A percentile compares a stretch with the other conserved stretches of the same genome.
These are phyloP conservation scores for Parafenestella ontariensis DNA, from an alignment of 2,329 filamentous ascomycete species.

Conservation along the genomic window DNA sequence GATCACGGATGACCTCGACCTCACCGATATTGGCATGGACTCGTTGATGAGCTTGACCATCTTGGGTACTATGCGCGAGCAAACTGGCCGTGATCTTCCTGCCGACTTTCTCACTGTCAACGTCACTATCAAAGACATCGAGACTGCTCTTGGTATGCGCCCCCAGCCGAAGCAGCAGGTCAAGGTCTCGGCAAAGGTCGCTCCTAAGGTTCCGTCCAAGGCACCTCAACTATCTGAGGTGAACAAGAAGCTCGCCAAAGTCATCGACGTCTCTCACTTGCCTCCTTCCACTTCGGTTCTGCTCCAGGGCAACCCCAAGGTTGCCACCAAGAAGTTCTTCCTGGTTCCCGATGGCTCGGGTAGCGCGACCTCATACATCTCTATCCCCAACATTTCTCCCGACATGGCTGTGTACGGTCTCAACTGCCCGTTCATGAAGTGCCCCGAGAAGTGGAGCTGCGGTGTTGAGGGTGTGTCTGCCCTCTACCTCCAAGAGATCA, in stretches of 20 bases:
- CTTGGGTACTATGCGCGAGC: slow-evolving; percentile 58
- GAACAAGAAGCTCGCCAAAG: slow-evolving; percentile 53
- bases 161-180: slow-evolving; percentile 50
- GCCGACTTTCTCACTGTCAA: slow-evolving; percentile 66
- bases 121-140: slow-evolving; percentile 69
- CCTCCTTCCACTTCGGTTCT: slow-evolving; percentile 63
- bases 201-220: slow-evolving; percentile 27
- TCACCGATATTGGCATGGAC: slow-evolving; percentile 65
- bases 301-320: slow-evolving; percentile 64
- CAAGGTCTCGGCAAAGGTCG: slow-evolving; percentile 30
- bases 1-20: slow-evolving; percentile 64
- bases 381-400: slow-evolving; percentile 62
- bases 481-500: slow-evolving; percentile 73
- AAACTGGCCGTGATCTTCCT: slow-evolving; percentile 58
- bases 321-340: slow-evolving; percentile 63
- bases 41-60: slow-evolving; percentile 62
- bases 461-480: slow-evolving; percentile 70
- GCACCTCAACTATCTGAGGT: slow-evolving; percentile 56
- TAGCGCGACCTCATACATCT: slow-evolving; percentile 71
- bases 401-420: slow-evolving; percentile 62
- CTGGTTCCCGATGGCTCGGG: slow-evolving; percentile 62
- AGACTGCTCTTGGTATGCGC: slow-evolving; percentile 67
- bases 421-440: slow-evolving; percentile 76
- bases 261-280: slow-evolving; percentile 51
- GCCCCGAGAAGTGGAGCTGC: slow-evolving; percentile 69